Percentiles rank a stretch among this genome's conserved stretches.
Conservation (phyloP, 345 rosid species). For the Citrus cavaleriei region DNA sequence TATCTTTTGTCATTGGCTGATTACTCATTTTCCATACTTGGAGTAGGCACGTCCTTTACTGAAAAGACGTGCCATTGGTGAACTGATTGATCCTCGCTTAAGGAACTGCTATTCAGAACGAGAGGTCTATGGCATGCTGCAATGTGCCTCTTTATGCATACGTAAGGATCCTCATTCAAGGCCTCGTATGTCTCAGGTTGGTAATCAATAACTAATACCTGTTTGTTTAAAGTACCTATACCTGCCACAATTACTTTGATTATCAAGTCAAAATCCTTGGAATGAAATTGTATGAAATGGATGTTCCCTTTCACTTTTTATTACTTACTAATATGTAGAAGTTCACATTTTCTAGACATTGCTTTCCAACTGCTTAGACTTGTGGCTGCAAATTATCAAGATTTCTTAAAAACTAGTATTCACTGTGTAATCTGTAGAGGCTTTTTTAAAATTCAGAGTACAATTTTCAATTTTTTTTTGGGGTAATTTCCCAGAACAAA, state of each 20-base stretch:
- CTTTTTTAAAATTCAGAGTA: neutral
- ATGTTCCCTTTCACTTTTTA: neutral
- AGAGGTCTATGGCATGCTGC: conserved; percentile 77
- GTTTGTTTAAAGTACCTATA: neutral
- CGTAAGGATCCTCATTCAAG: conserved; percentile 77
- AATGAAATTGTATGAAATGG: neutral
- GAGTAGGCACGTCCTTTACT: conserved; percentile 89
- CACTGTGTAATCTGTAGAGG: neutral
- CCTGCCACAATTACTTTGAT: neutral
- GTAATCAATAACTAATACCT: neutral
- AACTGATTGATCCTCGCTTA: conserved; percentile 76
- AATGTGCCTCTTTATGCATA: conserved; percentile 86
- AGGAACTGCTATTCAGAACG: conserved; percentile 49
- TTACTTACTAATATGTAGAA: neutral
- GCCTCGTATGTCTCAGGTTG: conserved; percentile 98
- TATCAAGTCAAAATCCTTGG: neutral
- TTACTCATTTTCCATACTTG: neutral
- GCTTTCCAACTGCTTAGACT: neutral
- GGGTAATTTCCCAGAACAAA: neutral
- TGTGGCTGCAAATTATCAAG: neutral
- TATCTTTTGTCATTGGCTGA: neutral
- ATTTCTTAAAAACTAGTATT: neutral
- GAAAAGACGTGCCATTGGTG: conserved; percentile 57
- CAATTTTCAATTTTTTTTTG: neutral
- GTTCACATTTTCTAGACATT: neutral